These are phyloP conservation scores for Ophiostoma australiae DNA, from an alignment of 2,329 filamentous ascomycete genomes.

Conservation along the genomic window DNA sequence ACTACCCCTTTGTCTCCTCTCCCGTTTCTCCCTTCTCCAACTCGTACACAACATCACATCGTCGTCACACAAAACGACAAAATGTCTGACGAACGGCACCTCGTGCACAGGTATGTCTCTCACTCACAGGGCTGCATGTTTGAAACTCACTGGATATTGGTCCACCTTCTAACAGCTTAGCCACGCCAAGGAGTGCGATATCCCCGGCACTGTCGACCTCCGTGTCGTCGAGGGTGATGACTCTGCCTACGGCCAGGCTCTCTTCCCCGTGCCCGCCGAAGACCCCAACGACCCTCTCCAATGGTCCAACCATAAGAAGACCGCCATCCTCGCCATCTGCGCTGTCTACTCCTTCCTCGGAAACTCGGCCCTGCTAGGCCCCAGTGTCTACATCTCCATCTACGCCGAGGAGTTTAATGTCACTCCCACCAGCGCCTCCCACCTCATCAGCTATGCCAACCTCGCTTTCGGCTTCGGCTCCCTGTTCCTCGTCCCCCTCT, in stretches of 20 bases:
- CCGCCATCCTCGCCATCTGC: slow-evolving; percentile 50
- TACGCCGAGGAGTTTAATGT: slow-evolving; percentile 50
- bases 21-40: neutral
- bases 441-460: slow-evolving; percentile 56
- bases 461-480: slow-evolving; percentile 56
- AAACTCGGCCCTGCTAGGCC: slow-evolving; percentile 52
- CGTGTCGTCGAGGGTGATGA: slow-evolving; percentile 51
- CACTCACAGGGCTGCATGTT: neutral
- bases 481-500: slow-evolving; percentile 52
- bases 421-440: slow-evolving; percentile 47
- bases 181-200: slow-evolving; percentile 31
- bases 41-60: neutral
- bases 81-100: neutral
- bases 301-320: slow-evolving; percentile 54
- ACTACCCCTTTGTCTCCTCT: neutral
- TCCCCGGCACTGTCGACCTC: slow-evolving; percentile 32
- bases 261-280: slow-evolving; percentile 56
- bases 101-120: slow-evolving; percentile 3
- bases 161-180: slow-evolving; percentile 21
- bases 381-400: slow-evolving; percentile 54
- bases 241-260: slow-evolving; percentile 54
- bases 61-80: neutral
- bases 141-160: neutral
- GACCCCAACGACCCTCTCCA: slow-evolving; percentile 58
- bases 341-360: slow-evolving; percentile 55